Evolutionary conservation across 1,139 yeast species (phyloP).

Genomic region (Kazachstania sp.): DNA sequence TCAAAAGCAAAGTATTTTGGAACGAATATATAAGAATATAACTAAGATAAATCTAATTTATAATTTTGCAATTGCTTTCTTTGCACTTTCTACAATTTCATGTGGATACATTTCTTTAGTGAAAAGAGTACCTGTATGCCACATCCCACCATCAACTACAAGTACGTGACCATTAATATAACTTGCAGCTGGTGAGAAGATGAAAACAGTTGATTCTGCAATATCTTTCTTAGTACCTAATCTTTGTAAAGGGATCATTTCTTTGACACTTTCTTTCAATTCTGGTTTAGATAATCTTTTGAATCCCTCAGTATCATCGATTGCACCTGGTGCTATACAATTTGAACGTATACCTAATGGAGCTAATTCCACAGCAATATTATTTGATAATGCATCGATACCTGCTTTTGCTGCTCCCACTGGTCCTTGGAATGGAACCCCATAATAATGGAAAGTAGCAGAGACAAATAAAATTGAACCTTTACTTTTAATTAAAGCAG

Average conservation of each 20-base stretch:
- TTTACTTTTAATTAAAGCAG: constrained; percentile 52
- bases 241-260: constrained; percentile 65
- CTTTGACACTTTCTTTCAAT: constrained; percentile 33
- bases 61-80: constrained; percentile 22
- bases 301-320: constrained; percentile 74
- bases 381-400: constrained; percentile 73
- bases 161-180: constrained; percentile 71
- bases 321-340: constrained; percentile 83
- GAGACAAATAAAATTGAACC: constrained; percentile 74
- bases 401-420: constrained; percentile 95
- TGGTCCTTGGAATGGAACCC: constrained; percentile 77
- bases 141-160: constrained; percentile 84
- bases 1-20: no score
- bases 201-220: constrained; percentile 78
- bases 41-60: background rate
- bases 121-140: constrained; percentile 62
- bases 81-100: constrained; percentile 23
- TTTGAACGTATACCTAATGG: constrained; percentile 77
- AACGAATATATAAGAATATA: background rate
- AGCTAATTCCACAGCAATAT: constrained; percentile 81
- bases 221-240: constrained; percentile 70
- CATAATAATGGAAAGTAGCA: constrained; percentile 82
- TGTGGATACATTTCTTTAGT: constrained; percentile 36
- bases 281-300: constrained; percentile 45
- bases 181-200: constrained; percentile 73